A percentile compares a stretch with the other conserved stretches of the same genome.
Evolutionary conservation across 768 basidiomycete species (phyloP).

Genomic region (Serendipita sp.): DNA sequence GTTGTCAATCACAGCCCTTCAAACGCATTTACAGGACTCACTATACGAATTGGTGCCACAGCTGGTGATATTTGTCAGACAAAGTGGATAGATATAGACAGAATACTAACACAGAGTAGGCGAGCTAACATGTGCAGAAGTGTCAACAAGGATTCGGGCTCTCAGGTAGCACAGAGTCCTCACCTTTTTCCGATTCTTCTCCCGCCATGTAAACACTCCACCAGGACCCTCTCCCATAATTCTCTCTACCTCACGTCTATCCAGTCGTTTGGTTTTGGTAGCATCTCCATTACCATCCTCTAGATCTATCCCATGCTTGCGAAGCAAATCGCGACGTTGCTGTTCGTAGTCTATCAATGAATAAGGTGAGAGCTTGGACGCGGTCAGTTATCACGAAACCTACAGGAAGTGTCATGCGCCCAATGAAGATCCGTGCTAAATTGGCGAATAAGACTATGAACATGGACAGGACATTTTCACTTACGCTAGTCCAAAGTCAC

Average conservation of each 20-base stretch:
- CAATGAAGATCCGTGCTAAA: slow-evolving; percentile 81
- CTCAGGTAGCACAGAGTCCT: slow-evolving; percentile 13
- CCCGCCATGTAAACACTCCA: slow-evolving; percentile 89
- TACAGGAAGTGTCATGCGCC: slow-evolving; percentile 92
- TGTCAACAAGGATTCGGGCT: not conserved
- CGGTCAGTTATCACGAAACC: slow-evolving; percentile 16
- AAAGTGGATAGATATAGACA: not conserved
- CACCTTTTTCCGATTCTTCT: slow-evolving; percentile 83
- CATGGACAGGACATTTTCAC: slow-evolving; percentile 21
- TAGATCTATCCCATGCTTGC: slow-evolving; percentile 90
- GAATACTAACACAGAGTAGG: slow-evolving; percentile 71
- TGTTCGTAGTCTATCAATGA: slow-evolving; percentile 83
- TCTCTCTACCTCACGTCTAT: slow-evolving; percentile 65
- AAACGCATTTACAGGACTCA: slow-evolving; percentile 26
- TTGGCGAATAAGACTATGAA: not conserved
- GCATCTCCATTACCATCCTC: slow-evolving; percentile 54
- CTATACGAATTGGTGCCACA: slow-evolving; percentile 81
- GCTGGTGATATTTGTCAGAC: slow-evolving; percentile 26
- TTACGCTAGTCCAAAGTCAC: slow-evolving; percentile 91
- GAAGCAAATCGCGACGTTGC: slow-evolving; percentile 72
- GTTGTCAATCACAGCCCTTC: not conserved
- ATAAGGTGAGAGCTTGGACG: not conserved
- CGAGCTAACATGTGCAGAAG: slow-evolving; percentile 34
- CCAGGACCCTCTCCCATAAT: slow-evolving; percentile 68
- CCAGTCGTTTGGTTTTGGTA: slow-evolving; percentile 61